Percentiles rank a stretch among this genome's conserved stretches.
Evolutionary conservation across 1,139 yeast species (phyloP).

Genomic region (Saccharomyces hybrid): DNA sequence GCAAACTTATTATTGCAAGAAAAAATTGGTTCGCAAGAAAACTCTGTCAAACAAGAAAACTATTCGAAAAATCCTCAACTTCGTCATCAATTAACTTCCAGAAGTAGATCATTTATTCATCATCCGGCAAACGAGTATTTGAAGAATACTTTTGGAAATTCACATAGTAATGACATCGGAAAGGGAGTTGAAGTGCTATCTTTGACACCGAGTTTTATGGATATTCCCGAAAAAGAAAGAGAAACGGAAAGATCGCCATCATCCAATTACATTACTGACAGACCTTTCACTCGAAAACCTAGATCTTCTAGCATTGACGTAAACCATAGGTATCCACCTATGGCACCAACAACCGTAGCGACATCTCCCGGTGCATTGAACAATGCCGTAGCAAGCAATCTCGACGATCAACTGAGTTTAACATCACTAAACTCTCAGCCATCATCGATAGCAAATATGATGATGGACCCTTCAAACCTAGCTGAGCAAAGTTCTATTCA

Average conservation of each 20-base stretch:
- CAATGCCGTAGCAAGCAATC: constrained; percentile 12
- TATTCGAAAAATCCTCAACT: constrained; percentile 3
- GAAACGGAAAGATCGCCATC: background rate
- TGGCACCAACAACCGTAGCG: constrained; percentile 3
- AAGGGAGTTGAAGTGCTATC: constrained; percentile 34
- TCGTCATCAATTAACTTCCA: background rate
- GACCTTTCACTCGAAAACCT: constrained; percentile 8
- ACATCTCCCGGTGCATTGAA: constrained; percentile 10
- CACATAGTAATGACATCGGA: constrained; percentile 20
- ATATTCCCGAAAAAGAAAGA: constrained; percentile 23
- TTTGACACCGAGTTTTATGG: constrained; percentile 35
- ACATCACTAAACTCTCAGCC: constrained; percentile 13
- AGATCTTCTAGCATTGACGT: constrained; percentile 25
- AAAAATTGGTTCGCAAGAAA: constrained; percentile 6
- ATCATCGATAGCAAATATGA: constrained; percentile 7
- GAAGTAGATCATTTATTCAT: background rate
- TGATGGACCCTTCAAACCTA: constrained; percentile 5
- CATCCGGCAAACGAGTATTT: constrained; percentile 8
- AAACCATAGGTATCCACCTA: constrained; percentile 17
- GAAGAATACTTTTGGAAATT: constrained; percentile 9
- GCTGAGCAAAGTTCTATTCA: constrained; percentile 1
- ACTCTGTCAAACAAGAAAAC: constrained; percentile 3
- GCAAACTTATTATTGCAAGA: constrained; percentile 18
- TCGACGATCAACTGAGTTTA: constrained; percentile 13
- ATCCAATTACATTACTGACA: background rate